Percentiles rank a stretch among this genome's conserved stretches.
phyloP scores from a whole-genome alignment of 2,329 filamentous ascomycete genomes.

The Fusarium sp. region DNA sequence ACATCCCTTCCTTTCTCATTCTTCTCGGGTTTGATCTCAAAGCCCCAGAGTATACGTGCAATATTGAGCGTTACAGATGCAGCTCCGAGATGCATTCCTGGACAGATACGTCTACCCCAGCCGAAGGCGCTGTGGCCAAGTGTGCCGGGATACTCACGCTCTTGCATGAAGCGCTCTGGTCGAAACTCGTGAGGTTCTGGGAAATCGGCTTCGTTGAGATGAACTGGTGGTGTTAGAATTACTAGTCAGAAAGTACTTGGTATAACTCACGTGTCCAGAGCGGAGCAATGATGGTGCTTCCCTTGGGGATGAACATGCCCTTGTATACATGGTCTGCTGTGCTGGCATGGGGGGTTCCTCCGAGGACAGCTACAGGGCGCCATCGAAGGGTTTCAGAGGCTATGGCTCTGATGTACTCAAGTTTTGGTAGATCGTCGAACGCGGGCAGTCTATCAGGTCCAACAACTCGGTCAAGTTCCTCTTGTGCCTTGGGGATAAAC shows the following conservation, averaged over 20 bases:
- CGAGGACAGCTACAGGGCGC: constrained; percentile 58
- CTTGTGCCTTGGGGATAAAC: constrained; percentile 59
- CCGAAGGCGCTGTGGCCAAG: constrained; percentile 58
- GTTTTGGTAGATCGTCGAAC: constrained; percentile 53
- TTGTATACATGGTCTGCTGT: constrained; percentile 57
- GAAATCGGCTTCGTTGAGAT: constrained; percentile 58
- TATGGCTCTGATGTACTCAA: constrained; percentile 55
- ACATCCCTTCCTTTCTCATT: constrained; percentile 50
- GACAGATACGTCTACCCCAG: constrained; percentile 58
- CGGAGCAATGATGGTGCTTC: constrained; percentile 58
- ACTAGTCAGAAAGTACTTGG: accelerated
- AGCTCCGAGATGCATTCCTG: constrained; percentile 64
- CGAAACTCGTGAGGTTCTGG: constrained; percentile 57
- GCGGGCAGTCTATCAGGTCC: constrained; percentile 55
- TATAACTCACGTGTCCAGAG: constrained; percentile 58
- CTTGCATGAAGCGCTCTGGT: constrained; percentile 54
- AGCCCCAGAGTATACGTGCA: constrained; percentile 66
- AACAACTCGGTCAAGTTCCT: constrained; percentile 56
- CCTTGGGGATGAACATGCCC: constrained; percentile 61
- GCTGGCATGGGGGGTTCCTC: constrained; percentile 62
- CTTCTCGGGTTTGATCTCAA: constrained; percentile 55
- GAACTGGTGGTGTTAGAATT: constrained; percentile 45
- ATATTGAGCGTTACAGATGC: constrained; percentile 63
- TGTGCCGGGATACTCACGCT: constrained; percentile 54
- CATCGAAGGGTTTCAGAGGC: constrained; percentile 57